phyloP scores from a whole-genome alignment of 805 yeast species.

The Wickerhamiella lipophila region DNA sequence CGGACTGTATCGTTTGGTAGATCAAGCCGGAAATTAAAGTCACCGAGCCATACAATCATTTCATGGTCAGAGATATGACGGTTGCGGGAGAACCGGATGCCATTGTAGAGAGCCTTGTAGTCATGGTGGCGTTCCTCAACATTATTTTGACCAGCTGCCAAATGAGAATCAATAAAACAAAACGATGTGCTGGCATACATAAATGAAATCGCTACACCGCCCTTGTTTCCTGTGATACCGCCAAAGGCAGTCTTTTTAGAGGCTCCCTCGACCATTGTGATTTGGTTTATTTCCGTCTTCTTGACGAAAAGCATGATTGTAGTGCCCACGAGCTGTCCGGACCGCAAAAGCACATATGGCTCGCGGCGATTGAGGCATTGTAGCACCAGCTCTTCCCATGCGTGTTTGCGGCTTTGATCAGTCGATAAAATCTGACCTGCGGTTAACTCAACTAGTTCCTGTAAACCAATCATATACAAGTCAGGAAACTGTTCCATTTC shows the following conservation, averaged over 20 bases:
- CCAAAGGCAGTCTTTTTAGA: conserved; percentile 90
- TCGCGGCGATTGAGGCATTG: conserved; percentile 47
- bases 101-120: conserved; percentile 59
- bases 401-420: conserved; percentile 60
- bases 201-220: conserved; percentile 88
- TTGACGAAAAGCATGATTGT: conserved; percentile 60
- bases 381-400: conserved; percentile 65
- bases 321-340: conserved; percentile 85
- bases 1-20: conserved; percentile 66
- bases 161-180: conserved; percentile 78
- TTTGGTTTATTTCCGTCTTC: conserved; percentile 41
- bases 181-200: conserved; percentile 67
- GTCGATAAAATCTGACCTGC: conserved; percentile 83
- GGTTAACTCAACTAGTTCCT: conserved; percentile 84
- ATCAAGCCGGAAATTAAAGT: conserved; percentile 70
- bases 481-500: conserved; percentile 43
- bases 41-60: conserved; percentile 87
- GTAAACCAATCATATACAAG: conserved; percentile 78
- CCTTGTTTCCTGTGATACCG: conserved; percentile 94
- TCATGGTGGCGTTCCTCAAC: conserved; percentile 78
- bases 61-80: conserved; percentile 71
- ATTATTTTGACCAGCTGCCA: conserved; percentile 84
- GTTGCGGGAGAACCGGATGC: conserved; percentile 69
- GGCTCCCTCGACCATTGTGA: conserved; percentile 87
- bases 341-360: conserved; percentile 55